A percentile compares a stretch with the other conserved stretches of the same genome.
phyloP scores from a whole-genome alignment of 148 eudicot species.

The Agrostemma githago region DNA sequence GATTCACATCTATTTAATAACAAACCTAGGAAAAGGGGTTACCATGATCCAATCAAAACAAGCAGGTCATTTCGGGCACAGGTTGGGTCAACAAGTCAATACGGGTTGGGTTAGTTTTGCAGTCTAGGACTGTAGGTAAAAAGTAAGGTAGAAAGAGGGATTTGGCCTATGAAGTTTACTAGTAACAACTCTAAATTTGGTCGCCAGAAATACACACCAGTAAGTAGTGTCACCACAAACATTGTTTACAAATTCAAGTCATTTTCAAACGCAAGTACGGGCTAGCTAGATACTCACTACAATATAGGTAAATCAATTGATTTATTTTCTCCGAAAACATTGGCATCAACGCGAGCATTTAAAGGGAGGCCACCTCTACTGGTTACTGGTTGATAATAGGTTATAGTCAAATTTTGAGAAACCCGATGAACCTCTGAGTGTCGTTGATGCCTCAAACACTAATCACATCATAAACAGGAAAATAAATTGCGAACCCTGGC shows the following conservation, averaged over 20 bases:
- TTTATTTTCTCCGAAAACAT: background rate
- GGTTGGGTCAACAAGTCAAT: too few species aligned
- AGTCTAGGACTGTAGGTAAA: background rate
- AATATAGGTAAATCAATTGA: slow-evolving; percentile 14
- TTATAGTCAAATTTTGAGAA: background rate
- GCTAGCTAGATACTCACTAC: background rate
- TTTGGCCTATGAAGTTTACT: background rate
- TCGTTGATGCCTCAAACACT: slow-evolving; percentile 1
- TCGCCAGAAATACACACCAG: background rate
- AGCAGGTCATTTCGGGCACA: too few species aligned
- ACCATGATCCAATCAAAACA: too few species aligned
- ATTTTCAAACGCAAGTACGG: background rate
- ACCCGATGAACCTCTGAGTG: background rate
- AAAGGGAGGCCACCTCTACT: background rate
- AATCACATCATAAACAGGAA: slow-evolving; percentile 1
- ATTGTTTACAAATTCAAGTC: slow-evolving; percentile 3
- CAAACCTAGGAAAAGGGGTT: too few species aligned
- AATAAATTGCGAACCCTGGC: slow-evolving; percentile 7
- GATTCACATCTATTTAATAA: too few species aligned
- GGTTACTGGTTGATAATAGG: background rate
- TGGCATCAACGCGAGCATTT: slow-evolving; percentile 8
- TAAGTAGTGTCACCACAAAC: slow-evolving; percentile 11
- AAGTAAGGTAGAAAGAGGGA: too few species aligned
- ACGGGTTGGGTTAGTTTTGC: background rate
- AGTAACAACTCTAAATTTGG: background rate